Base-by-base conservation (phyloP, 495 filamentous ascomycete genomes). In the Eremomyces bilateralis region DNA sequence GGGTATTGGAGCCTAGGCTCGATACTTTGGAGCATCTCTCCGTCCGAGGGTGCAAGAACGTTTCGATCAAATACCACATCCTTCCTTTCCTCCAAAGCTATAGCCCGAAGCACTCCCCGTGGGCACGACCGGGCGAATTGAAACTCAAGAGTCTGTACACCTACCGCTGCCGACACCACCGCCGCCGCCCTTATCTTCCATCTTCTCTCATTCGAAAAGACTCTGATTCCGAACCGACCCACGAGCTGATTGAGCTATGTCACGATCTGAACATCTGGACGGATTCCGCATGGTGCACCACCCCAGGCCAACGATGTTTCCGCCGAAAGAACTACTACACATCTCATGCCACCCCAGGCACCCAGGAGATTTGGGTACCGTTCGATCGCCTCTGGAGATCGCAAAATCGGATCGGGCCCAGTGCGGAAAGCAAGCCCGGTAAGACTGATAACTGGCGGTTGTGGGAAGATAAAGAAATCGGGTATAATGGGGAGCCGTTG, bases 61-160 rank as follows among this genome's bases (percentile, higher is more conserved):
- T 73, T 20, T 71, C 67, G 13, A 53, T 73, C 31, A 73, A 73
- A 48, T 73, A 73, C 42, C 67, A 73, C 36, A 64, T 73, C 36
- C 58, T 71, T 21, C 67, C 68, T 2, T 73, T 63, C 36, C 50
- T 73, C 13, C 40, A 51, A 17, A 16, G 24, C 20, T 10, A 19
- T 10, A 10, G 6, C 12, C 15, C 38, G 15, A 34, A 36, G 15
- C 22, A 35, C 29, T 39, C 37, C 58, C 57, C 29, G 54, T 66
- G 55, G 62, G 56, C 36, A 51, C 50, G 57, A 21, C 54, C 56
- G 21, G 56, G 53, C 42, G 59, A 58, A 15, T 55, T 69, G 6
- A 65, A 64, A 11, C 54, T 73, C 28, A 67, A 65, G 49, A 71
- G 67, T 46, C 54, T 73, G 10, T 73, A 71, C 34, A 61, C 64